These are phyloP conservation scores for Lotus japonicus DNA, from an alignment of 306 rosid species.

Conservation along the genomic window DNA sequence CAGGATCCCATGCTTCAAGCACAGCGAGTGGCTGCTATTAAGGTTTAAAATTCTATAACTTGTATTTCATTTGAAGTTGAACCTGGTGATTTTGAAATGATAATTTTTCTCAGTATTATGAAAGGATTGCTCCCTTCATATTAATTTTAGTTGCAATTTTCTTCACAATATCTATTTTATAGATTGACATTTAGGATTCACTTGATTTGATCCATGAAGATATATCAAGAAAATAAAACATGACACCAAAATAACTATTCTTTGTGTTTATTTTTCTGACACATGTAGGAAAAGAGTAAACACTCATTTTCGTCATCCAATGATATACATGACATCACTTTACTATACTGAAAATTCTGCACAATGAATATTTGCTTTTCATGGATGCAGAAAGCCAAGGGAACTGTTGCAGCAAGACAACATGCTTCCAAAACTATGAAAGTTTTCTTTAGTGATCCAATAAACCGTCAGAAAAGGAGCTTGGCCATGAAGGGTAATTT, in stretches of 20 bases:
- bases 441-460: constrained; percentile 82
- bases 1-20: constrained; percentile 81
- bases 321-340: neutral
- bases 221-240: too few relatives aligned
- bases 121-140: neutral
- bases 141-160: neutral
- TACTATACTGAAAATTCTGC: neutral
- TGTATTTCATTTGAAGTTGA: neutral
- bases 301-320: constrained; percentile 4
- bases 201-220: neutral
- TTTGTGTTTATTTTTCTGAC: neutral
- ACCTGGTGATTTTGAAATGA: neutral
- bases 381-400: constrained; percentile 70
- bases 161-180: neutral
- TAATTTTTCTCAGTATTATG: neutral
- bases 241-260: neutral
- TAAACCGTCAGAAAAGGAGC: constrained; percentile 84
- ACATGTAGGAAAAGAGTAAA: neutral
- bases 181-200: neutral
- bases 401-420: constrained; percentile 78
- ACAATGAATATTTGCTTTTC: neutral
- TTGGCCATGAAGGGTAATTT: constrained; percentile 73
- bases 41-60: constrained; percentile 47
- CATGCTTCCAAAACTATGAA: constrained; percentile 69
- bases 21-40: constrained; percentile 90